A percentile compares a stretch with the other conserved stretches of the same genome.
These are phyloP conservation scores for Ceratocystis cubensis DNA, from an alignment of 2,329 filamentous ascomycete species.

Conservation along the genomic window DNA sequence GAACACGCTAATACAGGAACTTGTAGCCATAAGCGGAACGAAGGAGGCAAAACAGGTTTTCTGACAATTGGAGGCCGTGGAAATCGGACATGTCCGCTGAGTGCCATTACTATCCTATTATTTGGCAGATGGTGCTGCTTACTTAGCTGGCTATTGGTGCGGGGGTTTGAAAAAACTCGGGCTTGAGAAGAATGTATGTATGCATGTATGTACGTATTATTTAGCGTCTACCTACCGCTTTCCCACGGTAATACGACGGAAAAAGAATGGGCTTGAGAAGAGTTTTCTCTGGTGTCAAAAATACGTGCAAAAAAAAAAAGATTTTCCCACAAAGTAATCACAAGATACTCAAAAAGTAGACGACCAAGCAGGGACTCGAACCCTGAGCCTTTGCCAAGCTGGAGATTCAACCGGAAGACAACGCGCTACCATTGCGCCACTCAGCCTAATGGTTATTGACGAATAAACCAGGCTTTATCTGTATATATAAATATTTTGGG, in stretches of 20 bases:
- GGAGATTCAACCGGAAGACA: slow-evolving; percentile 20
- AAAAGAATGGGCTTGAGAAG: background rate
- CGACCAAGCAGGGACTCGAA: slow-evolving; percentile 21
- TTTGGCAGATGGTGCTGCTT: background rate
- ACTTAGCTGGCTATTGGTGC: background rate
- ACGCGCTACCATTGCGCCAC: slow-evolving; percentile 21
- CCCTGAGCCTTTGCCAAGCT: slow-evolving; percentile 22
- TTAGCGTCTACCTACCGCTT: too few species aligned
- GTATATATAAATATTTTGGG: too few species aligned
- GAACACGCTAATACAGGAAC: background rate
- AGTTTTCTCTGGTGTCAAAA: background rate
- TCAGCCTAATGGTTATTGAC: slow-evolving; percentile 5
- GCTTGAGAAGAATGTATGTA: background rate
- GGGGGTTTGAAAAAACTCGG: background rate
- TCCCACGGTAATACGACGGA: too few species aligned
- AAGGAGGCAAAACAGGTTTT: background rate
- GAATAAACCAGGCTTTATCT: too few species aligned
- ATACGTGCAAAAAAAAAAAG: background rate
- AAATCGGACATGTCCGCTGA: background rate
- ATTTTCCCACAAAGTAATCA: background rate
- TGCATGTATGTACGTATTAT: too few species aligned
- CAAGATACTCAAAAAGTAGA: background rate
- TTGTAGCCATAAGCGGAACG: background rate
- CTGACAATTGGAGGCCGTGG: background rate
- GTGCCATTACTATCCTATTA: background rate